Conservation (phyloP, 805 yeast genomes). For the Pichia californica region DNA sequence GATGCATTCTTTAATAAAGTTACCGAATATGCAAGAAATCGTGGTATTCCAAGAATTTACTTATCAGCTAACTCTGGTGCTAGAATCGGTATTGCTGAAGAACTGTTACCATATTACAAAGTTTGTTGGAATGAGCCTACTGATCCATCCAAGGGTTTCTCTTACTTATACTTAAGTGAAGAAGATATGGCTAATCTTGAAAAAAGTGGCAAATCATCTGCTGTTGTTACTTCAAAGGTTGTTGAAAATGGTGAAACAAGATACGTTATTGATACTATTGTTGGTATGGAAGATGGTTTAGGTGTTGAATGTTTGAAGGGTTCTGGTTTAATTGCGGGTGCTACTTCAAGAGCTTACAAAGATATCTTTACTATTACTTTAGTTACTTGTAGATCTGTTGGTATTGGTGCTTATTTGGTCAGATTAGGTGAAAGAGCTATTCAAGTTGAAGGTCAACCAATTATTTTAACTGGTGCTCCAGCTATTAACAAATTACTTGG, state of each 20-base stretch:
- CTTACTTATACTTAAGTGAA: slow-evolving; percentile 73
- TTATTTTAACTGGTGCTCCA: slow-evolving; percentile 98
- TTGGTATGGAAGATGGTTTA: slow-evolving; percentile 93
- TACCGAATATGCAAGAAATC: slow-evolving; percentile 82
- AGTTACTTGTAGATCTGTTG: slow-evolving; percentile 99
- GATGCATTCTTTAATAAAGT: slow-evolving; percentile 88
- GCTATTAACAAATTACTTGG: slow-evolving; percentile 96
- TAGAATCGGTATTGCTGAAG: slow-evolving; percentile 97
- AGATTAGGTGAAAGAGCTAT: slow-evolving; percentile 98
- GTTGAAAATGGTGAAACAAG: slow-evolving; percentile 86
- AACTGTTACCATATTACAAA: slow-evolving; percentile 78
- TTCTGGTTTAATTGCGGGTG: slow-evolving; percentile 98
- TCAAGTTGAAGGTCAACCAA: slow-evolving; percentile 98
- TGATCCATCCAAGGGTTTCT: slow-evolving; percentile 80
- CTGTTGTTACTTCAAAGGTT: slow-evolving; percentile 67
- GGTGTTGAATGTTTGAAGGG: slow-evolving; percentile 99
- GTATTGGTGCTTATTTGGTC: slow-evolving; percentile 98
- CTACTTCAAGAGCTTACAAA: slow-evolving; percentile 94
- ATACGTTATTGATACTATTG: slow-evolving; percentile 70
- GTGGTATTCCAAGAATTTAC: slow-evolving; percentile 93
- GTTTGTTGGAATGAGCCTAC: slow-evolving; percentile 86
- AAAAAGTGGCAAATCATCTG: slow-evolving; percentile 51
- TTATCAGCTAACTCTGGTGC: slow-evolving; percentile 99
- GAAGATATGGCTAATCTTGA: slow-evolving; percentile 55
- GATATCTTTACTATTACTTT: slow-evolving; percentile 97